These are phyloP conservation scores for Yamadazyma dendronema DNA, from an alignment of 1,139 yeast genomes.

Conservation along the genomic window DNA sequence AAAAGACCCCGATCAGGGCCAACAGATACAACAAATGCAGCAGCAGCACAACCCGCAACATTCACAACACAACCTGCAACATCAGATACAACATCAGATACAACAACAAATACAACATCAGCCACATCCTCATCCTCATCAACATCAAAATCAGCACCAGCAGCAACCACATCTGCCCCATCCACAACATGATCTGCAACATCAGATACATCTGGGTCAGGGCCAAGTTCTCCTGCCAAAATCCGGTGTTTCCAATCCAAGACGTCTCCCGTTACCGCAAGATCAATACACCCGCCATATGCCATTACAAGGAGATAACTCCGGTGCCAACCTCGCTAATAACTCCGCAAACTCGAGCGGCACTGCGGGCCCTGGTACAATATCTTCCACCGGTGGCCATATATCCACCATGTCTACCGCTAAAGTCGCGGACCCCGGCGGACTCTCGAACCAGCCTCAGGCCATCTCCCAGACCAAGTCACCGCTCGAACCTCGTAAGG, in stretches of 20 bases:
- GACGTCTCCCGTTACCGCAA: background rate
- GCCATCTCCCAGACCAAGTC: too few species aligned
- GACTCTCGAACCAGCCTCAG: too few species aligned
- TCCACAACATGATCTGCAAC: too few species aligned
- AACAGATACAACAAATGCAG: background rate
- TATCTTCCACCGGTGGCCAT: too few species aligned
- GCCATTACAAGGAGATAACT: background rate
- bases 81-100: background rate
- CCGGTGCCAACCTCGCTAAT: too few species aligned
- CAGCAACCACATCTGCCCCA: background rate
- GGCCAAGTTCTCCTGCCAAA: background rate
- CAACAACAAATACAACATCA: background rate
- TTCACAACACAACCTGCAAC: background rate
- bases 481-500: constrained; percentile 20
- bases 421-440: too few species aligned
- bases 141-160: background rate
- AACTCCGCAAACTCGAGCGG: too few species aligned
- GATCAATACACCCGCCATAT: background rate
- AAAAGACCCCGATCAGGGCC: background rate
- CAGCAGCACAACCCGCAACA: background rate
- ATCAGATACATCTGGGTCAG: too few species aligned
- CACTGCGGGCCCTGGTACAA: too few species aligned
- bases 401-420: too few species aligned
- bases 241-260: background rate
- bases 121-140: background rate